A percentile compares a stretch with the other conserved stretches of the same genome.
These are phyloP conservation scores for Brasilioporus rufonigricans DNA, from an alignment of 768 basidiomycete genomes.

Conservation along the genomic window DNA sequence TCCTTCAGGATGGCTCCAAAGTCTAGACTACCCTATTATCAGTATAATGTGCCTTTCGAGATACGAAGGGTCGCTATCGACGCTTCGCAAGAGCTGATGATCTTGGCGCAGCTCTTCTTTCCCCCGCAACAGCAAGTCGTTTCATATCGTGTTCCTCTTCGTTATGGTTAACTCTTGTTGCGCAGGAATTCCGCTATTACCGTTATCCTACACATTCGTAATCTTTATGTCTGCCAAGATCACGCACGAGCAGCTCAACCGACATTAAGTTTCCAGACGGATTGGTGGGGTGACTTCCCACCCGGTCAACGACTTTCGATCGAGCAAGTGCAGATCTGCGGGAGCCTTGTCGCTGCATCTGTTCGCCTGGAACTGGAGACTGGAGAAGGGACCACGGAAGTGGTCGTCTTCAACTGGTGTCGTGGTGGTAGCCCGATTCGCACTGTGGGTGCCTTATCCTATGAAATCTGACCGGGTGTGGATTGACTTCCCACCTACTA, in stretches of 20 bases:
- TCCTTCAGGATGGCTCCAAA: conserved; percentile 29
- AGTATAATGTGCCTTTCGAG: conserved; percentile 33
- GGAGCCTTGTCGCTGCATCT: conserved; percentile 23
- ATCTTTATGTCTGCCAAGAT: conserved; percentile 54
- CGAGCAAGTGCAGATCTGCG: conserved; percentile 30
- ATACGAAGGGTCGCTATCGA: conserved; percentile 34
- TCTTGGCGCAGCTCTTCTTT: conserved; percentile 31
- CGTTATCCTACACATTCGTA: conserved; percentile 46
- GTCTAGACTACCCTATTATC: conserved; percentile 28
- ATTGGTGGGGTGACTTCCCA: conserved; percentile 34
- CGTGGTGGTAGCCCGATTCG: conserved; percentile 26
- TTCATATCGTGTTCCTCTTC: background rate
- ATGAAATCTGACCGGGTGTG: background rate
- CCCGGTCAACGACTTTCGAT: conserved; percentile 33
- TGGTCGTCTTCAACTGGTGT: conserved; percentile 31
- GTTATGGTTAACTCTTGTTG: background rate
- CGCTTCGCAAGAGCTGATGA: conserved; percentile 28
- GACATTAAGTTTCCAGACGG: conserved; percentile 29
- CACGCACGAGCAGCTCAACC: conserved; percentile 43
- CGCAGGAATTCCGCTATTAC: conserved; percentile 27
- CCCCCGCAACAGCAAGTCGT: conserved; percentile 26
- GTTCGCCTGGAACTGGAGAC: conserved; percentile 30
- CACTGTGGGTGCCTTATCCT: conserved; percentile 17
- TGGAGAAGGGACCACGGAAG: conserved; percentile 33
- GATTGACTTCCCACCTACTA: conserved; percentile 4